phyloP scores from a whole-genome alignment of 2,329 filamentous ascomycete genomes.

The Colletotrichum chrysophilum region DNA sequence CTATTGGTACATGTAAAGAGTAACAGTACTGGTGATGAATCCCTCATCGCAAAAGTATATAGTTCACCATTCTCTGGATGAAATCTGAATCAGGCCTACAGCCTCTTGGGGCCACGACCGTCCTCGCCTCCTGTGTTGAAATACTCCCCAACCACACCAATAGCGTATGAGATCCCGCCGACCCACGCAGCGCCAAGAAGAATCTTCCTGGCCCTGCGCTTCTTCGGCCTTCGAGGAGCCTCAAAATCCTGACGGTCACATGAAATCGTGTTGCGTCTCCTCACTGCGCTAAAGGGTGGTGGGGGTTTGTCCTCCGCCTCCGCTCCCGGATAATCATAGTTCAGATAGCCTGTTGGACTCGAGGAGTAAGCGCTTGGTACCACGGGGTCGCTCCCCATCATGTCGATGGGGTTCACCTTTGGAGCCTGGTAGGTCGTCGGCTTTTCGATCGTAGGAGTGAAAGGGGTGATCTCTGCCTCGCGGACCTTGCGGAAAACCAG shows the following conservation, averaged over 20 bases:
- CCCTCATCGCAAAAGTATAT: background rate
- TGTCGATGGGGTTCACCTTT: conserved; percentile 63
- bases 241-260: conserved; percentile 43
- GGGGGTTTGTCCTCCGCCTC: conserved; percentile 33
- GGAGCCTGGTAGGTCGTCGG: conserved; percentile 20
- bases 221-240: conserved; percentile 48
- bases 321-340: conserved; percentile 52
- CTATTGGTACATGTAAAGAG: background rate
- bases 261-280: conserved; percentile 36
- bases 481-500: conserved; percentile 70
- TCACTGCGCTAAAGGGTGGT: conserved; percentile 46
- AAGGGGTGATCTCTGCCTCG: conserved; percentile 25
- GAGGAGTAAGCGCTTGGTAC: conserved; percentile 60
- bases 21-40: background rate
- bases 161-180: conserved; percentile 60
- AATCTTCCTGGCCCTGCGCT: conserved; percentile 50
- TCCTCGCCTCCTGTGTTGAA: conserved; percentile 54
- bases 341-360: conserved; percentile 70
- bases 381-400: conserved; percentile 49
- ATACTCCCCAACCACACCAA: conserved; percentile 64
- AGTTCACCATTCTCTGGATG: background rate
- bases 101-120: conserved; percentile 37
- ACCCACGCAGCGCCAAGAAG: conserved; percentile 59
- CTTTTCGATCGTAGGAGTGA: conserved; percentile 7
- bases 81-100: background rate